These are phyloP conservation scores for Melaleuca alternifolia DNA, from an alignment of 345 rosid species.

Conservation along the genomic window DNA sequence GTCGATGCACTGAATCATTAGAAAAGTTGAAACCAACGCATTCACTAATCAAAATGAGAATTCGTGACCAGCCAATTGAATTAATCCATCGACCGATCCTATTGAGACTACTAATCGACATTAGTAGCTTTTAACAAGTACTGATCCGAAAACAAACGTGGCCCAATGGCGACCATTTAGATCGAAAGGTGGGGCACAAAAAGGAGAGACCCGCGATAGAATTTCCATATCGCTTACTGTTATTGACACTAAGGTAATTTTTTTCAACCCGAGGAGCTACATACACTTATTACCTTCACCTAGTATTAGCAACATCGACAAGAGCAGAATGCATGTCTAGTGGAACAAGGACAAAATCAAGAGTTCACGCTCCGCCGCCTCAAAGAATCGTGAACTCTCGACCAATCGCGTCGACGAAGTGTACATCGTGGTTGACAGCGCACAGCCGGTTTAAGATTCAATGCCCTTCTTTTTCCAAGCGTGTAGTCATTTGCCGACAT, in stretches of 20 bases:
- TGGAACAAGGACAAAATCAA: not conserved
- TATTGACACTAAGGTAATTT: not conserved
- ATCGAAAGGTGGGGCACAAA: not conserved
- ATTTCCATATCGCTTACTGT: not conserved
- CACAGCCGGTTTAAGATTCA: not conserved
- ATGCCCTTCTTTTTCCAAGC: fast-evolving
- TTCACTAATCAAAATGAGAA: not conserved
- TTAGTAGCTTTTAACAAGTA: not conserved
- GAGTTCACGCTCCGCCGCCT: not conserved
- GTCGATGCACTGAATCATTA: fast-evolving
- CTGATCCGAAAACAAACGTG: not conserved
- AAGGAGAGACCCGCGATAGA: not conserved
- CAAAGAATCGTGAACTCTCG: not conserved
- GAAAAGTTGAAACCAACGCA: not conserved
- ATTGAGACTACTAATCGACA: not conserved
- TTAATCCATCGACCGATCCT: not conserved
- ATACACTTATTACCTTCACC: not conserved
- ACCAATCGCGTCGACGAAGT: too few species aligned
- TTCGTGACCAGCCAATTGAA: not conserved
- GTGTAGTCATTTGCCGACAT: fast-evolving
- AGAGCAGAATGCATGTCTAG: not conserved
- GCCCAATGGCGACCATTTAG: not conserved
- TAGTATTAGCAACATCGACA: fast-evolving
- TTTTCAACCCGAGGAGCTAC: fast-evolving
- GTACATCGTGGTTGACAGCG: not conserved